Conservation (phyloP, 2,329 filamentous ascomycete genomes). For the Shiraia bambusicola region DNA sequence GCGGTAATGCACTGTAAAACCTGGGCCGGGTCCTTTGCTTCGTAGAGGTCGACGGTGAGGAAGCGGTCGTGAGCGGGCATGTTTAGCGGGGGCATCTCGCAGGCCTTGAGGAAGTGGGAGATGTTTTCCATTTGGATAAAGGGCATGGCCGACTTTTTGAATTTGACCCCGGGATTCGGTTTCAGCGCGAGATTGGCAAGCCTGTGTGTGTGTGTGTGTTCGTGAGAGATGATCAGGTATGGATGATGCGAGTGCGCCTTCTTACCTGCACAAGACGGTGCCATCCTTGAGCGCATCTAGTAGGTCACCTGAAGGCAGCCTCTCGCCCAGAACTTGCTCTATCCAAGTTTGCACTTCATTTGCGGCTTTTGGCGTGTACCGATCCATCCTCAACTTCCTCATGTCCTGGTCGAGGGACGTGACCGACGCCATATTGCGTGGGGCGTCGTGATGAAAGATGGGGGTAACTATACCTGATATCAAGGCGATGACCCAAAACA, state of each 20-base stretch:
- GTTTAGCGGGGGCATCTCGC: constrained; percentile 79
- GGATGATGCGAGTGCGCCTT: constrained; percentile 7
- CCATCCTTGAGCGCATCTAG: constrained; percentile 88
- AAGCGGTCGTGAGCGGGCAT: constrained; percentile 94
- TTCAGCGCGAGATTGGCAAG: constrained; percentile 79
- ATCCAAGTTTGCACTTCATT: constrained; percentile 87
- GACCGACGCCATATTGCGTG: constrained; percentile 77
- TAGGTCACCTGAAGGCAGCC: constrained; percentile 71
- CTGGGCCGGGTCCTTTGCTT: constrained; percentile 92
- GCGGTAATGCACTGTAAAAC: constrained; percentile 89
- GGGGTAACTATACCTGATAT: constrained; percentile 9
- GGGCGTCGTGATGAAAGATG: constrained; percentile 16
- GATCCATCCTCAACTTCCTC: constrained; percentile 86
- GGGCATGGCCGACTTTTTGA: constrained; percentile 90
- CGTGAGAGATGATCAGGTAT: too few relatives aligned
- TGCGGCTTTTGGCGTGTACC: constrained; percentile 88
- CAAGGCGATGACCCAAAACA: constrained; percentile 1
- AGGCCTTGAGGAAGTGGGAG: constrained; percentile 88
- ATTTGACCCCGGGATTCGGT: constrained; percentile 78
- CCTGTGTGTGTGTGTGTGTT: constrained; percentile 54
- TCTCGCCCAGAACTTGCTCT: constrained; percentile 74
- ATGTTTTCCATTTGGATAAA: constrained; percentile 99
- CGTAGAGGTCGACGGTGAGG: constrained; percentile 93
- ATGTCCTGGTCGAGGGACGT: constrained; percentile 92
- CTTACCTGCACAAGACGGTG: constrained; percentile 86